Evolutionary conservation across 441 rosid genomes (phyloP).

Genomic region (Syzygium malaccense): DNA sequence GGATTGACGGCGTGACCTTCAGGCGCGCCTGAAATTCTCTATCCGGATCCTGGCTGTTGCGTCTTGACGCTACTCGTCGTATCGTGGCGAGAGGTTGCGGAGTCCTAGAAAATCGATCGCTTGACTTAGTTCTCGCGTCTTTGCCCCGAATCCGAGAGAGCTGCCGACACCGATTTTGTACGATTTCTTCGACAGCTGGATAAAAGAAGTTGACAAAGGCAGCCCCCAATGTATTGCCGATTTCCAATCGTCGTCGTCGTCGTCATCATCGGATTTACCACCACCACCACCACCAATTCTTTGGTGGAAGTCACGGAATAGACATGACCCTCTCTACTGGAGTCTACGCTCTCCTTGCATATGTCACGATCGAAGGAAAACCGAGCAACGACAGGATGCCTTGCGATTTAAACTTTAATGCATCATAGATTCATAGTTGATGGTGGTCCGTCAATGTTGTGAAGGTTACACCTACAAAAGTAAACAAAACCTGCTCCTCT

Average conservation of each 20-base stretch:
- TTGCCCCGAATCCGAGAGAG: neutral
- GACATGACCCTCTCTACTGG: neutral
- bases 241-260: neutral
- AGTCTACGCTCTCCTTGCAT: neutral
- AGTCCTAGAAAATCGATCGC: neutral
- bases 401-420: neutral
- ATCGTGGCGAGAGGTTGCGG: no score
- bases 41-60: fast-evolving
- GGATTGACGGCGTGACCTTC: fast-evolving
- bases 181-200: neutral
- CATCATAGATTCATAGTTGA: neutral
- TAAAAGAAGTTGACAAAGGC: neutral
- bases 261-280: no score
- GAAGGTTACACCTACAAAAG: neutral
- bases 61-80: fast-evolving
- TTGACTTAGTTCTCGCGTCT: neutral
- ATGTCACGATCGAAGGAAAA: neutral
- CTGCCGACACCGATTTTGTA: neutral
- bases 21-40: fast-evolving
- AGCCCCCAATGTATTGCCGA: neutral
- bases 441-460: neutral
- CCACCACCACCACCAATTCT: neutral
- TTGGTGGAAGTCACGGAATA: neutral
- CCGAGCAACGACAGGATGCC: neutral
- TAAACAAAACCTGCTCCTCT: neutral